Percentiles rank a stretch among this genome's conserved stretches.
Evolutionary conservation across 2,329 filamentous ascomycete genomes (phyloP).

Genomic region (Fusarium sulawesiense): DNA sequence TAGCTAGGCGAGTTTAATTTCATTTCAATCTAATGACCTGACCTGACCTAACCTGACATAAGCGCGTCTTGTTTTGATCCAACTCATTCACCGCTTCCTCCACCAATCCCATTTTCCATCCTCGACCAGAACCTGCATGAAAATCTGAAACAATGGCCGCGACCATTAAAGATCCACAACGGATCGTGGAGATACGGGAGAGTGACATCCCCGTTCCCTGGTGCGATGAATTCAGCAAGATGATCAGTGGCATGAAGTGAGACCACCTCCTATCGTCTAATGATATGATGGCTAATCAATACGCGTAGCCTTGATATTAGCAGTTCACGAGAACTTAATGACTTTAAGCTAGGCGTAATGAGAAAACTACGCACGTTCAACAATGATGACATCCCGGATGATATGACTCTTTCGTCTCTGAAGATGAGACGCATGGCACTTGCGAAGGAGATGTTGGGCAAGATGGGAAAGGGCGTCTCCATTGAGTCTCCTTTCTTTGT

Average conservation of each 20-base stretch:
- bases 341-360: background rate
- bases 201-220: constrained; percentile 11
- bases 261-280: accelerated
- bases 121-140: background rate
- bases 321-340: background rate
- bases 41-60: background rate
- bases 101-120: constrained; percentile 1
- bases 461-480: background rate
- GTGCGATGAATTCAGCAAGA: constrained; percentile 27
- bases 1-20: background rate
- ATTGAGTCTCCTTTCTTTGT: constrained; percentile 24
- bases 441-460: constrained; percentile 7
- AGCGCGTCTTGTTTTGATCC: background rate
- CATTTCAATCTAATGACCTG: background rate
- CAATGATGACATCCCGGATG: background rate
- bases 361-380: constrained; percentile 11
- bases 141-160: constrained; percentile 6
- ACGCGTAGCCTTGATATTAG: background rate
- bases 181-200: constrained; percentile 3
- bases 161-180: background rate
- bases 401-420: background rate
- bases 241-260: constrained; percentile 29
- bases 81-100: background rate
- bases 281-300: background rate
- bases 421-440: constrained; percentile 7